These are phyloP conservation scores for Eucalyptus camaldulensis DNA, from an alignment of 345 rosid species.

Conservation along the genomic window DNA sequence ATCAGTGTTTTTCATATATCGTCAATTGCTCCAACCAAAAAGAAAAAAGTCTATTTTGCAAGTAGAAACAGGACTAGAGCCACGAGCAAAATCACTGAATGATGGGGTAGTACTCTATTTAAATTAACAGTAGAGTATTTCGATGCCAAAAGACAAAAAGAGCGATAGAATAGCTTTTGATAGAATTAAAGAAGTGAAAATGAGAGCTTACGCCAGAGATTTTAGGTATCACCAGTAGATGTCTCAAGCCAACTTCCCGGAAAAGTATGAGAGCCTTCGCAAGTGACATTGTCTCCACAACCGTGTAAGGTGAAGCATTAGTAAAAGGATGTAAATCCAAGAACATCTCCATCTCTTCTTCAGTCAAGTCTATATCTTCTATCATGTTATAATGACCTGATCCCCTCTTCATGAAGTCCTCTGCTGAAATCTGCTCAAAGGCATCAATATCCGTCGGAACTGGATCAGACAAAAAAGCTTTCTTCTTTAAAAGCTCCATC, in stretches of 20 bases:
- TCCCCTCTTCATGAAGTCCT: slow-evolving; percentile 73
- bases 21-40: not conserved
- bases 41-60: not conserved
- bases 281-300: slow-evolving; percentile 89
- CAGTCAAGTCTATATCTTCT: slow-evolving; percentile 56
- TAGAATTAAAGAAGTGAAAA: not conserved
- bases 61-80: not conserved
- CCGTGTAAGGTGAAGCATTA: slow-evolving; percentile 85
- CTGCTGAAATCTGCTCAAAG: slow-evolving; percentile 31
- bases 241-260: slow-evolving; percentile 79
- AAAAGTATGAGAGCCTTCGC: slow-evolving; percentile 80
- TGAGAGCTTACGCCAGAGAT: slow-evolving; percentile 34
- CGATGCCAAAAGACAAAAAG: not conserved
- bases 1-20: not conserved
- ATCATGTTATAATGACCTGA: slow-evolving; percentile 44
- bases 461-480: slow-evolving; percentile 40
- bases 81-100: not conserved
- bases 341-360: slow-evolving; percentile 83
- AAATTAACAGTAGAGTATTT: not conserved
- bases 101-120: not conserved
- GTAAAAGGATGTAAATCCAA: slow-evolving; percentile 79
- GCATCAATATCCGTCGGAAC: slow-evolving; percentile 13
- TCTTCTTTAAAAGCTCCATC: slow-evolving; percentile 57
- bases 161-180: not conserved
- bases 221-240: slow-evolving; percentile 76